phyloP scores from a whole-genome alignment of 345 rosid genomes.

The Raphanus raphanistrum region DNA sequence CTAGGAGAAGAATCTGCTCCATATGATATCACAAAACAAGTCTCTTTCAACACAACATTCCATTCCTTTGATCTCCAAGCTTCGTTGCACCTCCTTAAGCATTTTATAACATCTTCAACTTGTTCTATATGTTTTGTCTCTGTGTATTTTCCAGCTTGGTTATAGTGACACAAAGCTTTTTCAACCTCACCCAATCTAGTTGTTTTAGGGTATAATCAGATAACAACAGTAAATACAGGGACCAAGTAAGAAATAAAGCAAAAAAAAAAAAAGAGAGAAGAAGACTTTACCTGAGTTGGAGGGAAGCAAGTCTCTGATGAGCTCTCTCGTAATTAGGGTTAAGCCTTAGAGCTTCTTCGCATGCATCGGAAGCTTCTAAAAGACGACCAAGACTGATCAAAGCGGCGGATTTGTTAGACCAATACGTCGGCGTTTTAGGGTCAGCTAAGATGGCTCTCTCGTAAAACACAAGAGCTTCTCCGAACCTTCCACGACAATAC shows the following conservation, averaged over 20 bases:
- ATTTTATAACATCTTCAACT: constrained; percentile 48
- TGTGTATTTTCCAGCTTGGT: constrained; percentile 40
- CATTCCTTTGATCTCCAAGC: constrained; percentile 55
- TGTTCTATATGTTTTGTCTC: constrained; percentile 46
- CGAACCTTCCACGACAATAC: constrained; percentile 67
- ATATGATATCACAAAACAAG: constrained; percentile 46
- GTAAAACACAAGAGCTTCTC: constrained; percentile 72
- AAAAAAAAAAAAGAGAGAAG: background rate
- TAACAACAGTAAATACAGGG: background rate
- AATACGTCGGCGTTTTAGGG: constrained; percentile 64
- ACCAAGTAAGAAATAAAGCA: background rate
- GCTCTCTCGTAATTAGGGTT: constrained; percentile 68
- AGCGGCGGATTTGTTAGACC: constrained; percentile 84
- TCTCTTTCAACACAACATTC: constrained; percentile 50
- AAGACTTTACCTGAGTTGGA: constrained; percentile 52
- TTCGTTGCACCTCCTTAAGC: constrained; percentile 42
- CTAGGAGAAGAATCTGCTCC: constrained; percentile 68
- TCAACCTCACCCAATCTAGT: constrained; percentile 68
- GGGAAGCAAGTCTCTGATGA: constrained; percentile 65
- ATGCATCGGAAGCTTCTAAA: constrained; percentile 65
- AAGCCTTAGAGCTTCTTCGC: constrained; percentile 71
- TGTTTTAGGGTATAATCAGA: background rate
- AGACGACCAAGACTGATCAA: constrained; percentile 77
- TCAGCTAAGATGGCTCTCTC: constrained; percentile 71
- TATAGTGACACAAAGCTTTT: constrained; percentile 59